Conservation (phyloP, 371 early-diverging fungal genomes). For the Apophysomyces elegans region DNA sequence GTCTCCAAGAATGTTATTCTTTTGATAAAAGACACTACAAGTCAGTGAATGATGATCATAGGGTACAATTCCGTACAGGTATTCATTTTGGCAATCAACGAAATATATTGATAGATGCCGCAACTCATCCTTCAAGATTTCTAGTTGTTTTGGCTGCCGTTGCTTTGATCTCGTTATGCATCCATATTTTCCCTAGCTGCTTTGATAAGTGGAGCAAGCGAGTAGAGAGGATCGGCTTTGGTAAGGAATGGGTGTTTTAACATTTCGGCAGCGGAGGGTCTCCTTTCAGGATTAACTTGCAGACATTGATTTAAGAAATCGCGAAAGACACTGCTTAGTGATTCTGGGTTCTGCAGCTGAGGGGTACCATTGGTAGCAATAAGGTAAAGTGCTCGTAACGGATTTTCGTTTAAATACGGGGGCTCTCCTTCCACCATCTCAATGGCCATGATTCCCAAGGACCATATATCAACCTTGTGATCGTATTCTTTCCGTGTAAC, state of each 20-base stretch:
- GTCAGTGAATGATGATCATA: not conserved
- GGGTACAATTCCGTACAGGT: not conserved
- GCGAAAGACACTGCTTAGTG: conserved; percentile 63
- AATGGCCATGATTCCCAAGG: conserved; percentile 88
- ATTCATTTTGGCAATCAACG: not conserved
- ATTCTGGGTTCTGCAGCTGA: conserved; percentile 76
- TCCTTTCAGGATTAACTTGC: conserved; percentile 64
- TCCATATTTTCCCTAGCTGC: conserved; percentile 49
- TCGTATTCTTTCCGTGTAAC: conserved; percentile 90
- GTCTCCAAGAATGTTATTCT: too few relatives aligned
- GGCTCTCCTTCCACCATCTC: conserved; percentile 87
- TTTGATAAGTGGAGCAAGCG: conserved; percentile 87
- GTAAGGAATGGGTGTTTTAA: conserved; percentile 83
- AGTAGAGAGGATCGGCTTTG: conserved; percentile 81
- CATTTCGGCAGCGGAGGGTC: conserved; percentile 38
- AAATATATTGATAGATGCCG: not conserved
- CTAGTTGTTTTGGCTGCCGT: not conserved
- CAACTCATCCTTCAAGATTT: not conserved
- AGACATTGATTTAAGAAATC: conserved; percentile 74
- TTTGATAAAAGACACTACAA: too few relatives aligned
- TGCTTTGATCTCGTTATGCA: not conserved
- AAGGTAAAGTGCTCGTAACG: conserved; percentile 80
- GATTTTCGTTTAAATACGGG: conserved; percentile 88
- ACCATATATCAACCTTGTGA: conserved; percentile 92
- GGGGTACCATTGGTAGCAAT: conserved; percentile 92